phyloP scores from a whole-genome alignment of 345 rosid genomes.

The Citrus hindsii region DNA sequence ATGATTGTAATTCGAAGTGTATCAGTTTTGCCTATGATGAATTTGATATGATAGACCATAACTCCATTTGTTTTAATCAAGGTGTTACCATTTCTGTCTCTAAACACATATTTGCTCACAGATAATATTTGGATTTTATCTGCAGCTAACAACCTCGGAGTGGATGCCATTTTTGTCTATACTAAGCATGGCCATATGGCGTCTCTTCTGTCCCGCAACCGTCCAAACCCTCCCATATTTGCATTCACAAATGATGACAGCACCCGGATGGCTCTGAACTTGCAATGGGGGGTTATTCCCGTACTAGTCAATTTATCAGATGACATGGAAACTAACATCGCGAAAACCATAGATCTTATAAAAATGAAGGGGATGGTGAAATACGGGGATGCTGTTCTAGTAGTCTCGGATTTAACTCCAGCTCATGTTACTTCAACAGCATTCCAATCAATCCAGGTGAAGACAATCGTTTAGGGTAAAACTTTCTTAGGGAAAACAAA shows the following conservation, averaged over 20 bases:
- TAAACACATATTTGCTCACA: neutral
- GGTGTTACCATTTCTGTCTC: neutral
- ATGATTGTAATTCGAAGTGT: neutral
- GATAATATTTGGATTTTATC: neutral
- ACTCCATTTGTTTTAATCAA: neutral
- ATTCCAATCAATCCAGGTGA: conserved; percentile 56
- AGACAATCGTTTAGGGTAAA: conserved; percentile 33
- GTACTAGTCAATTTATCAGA: conserved; percentile 37
- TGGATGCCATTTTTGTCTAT: conserved; percentile 70
- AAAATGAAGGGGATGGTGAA: conserved; percentile 50
- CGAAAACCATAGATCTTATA: conserved; percentile 37
- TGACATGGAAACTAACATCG: conserved; percentile 56
- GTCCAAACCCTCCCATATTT: conserved; percentile 68
- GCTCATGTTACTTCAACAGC: conserved; percentile 27
- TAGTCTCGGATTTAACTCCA: conserved; percentile 56
- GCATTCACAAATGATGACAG: conserved; percentile 46
- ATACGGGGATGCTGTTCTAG: conserved; percentile 42
- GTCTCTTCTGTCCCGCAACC: conserved; percentile 62
- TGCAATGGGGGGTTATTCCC: conserved; percentile 75
- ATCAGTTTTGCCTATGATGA: neutral
- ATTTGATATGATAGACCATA: neutral
- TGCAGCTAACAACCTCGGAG: conserved; percentile 60
- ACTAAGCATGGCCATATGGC: conserved; percentile 73
- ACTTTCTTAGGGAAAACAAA: neutral
- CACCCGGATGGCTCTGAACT: conserved; percentile 56